These are phyloP conservation scores for Mycena latifolia DNA, from an alignment of 768 basidiomycete species.

Conservation along the genomic window DNA sequence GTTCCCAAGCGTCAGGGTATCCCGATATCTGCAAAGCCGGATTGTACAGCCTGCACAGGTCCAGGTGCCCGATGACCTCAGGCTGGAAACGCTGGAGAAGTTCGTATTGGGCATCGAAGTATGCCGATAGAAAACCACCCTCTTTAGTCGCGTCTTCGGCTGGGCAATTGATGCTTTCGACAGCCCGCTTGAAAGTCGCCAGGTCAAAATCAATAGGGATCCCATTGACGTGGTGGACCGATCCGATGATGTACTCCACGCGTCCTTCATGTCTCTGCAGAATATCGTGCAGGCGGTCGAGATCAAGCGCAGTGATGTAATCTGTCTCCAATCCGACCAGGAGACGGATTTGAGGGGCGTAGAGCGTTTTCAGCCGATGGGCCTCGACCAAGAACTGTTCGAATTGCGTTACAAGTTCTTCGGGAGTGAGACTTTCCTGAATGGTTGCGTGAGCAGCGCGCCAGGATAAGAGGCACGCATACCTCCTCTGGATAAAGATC, in stretches of 20 bases:
- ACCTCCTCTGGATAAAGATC: constrained; percentile 99
- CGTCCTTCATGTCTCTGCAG: constrained; percentile 59
- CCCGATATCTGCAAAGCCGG: constrained; percentile 70
- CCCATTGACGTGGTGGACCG: constrained; percentile 89
- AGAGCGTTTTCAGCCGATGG: constrained; percentile 73
- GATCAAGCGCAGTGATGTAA: constrained; percentile 78
- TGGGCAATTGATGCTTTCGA: constrained; percentile 54
- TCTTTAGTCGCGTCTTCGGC: constrained; percentile 38
- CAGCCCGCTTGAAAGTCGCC: constrained; percentile 72
- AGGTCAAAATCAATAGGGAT: constrained; percentile 95
- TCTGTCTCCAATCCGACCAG: constrained; percentile 96
- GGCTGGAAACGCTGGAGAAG: constrained; percentile 81
- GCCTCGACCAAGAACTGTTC: constrained; percentile 83
- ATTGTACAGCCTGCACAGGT: constrained; percentile 89
- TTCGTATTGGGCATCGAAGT: constrained; percentile 89
- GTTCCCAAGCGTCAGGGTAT: constrained; percentile 70
- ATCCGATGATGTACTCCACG: constrained; percentile 93
- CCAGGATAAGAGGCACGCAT: constrained; percentile 2
- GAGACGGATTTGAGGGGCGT: constrained; percentile 76
- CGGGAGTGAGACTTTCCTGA: constrained; percentile 68
- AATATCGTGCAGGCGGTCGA: constrained; percentile 66
- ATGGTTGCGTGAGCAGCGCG: constrained; percentile 26
- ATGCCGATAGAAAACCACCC: constrained; percentile 67
- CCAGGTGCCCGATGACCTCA: constrained; percentile 93
- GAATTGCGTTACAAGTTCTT: constrained; percentile 74